A percentile compares a stretch with the other conserved stretches of the same genome.
These are phyloP conservation scores for thale cress (Arabidopsis thaliana) DNA, from an alignment of 345 rosid genomes.

Conservation along the genomic window DNA sequence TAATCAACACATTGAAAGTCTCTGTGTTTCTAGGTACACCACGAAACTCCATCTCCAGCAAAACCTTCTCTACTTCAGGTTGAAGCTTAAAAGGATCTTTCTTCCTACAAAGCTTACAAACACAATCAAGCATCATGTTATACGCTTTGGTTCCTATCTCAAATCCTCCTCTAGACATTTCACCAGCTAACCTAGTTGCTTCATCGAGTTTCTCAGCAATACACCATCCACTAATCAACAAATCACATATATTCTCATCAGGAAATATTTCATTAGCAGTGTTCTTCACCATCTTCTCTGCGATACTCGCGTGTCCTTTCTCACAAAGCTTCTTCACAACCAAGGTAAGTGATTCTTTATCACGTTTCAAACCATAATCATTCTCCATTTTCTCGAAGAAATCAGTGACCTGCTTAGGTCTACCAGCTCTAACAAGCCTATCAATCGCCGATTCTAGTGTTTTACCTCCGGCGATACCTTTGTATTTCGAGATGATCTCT, in stretches of 20 bases:
- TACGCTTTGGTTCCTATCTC: constrained; percentile 74
- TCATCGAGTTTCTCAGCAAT: constrained; percentile 82
- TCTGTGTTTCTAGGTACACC: constrained; percentile 89
- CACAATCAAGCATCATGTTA: constrained; percentile 83
- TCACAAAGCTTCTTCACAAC: constrained; percentile 77
- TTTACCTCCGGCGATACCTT: constrained; percentile 58
- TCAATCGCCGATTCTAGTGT: constrained; percentile 62
- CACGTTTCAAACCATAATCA: constrained; percentile 76
- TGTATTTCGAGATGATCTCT: constrained; percentile 62
- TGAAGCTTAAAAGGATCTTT: constrained; percentile 78
- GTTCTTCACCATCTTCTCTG: constrained; percentile 86
- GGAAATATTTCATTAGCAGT: constrained; percentile 88
- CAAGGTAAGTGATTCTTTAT: constrained; percentile 62
- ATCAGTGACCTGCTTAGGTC: constrained; percentile 66
- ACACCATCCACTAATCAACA: constrained; percentile 94
- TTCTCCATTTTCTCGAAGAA: constrained; percentile 84
- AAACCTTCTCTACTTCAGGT: constrained; percentile 74
- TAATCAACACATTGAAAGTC: constrained; percentile 82
- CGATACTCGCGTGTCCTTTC: constrained; percentile 69
- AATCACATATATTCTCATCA: constrained; percentile 76
- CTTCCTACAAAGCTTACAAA: constrained; percentile 81
- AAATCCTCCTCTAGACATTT: constrained; percentile 95
- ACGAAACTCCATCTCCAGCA: constrained; percentile 80
- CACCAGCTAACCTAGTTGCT: constrained; percentile 85
- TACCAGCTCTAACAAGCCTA: constrained; percentile 78